Base-by-base conservation (phyloP, 805 yeast species). In the Kazachstania psychrophila region DNA sequence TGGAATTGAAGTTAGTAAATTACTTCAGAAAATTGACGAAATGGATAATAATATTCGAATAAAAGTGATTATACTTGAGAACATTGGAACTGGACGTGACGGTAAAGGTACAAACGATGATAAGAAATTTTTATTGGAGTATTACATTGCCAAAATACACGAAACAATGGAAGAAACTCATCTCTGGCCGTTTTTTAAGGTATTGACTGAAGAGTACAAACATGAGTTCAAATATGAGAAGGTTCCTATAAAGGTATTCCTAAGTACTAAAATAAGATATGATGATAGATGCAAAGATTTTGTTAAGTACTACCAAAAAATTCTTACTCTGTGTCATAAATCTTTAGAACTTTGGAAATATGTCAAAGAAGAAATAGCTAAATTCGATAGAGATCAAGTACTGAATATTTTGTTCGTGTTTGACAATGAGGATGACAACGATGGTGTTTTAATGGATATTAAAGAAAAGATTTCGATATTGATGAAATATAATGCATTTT, bases 1-100 rank as follows among this genome's bases (percentile, higher is more conserved):
- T 4, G 31, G 43, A 11, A 27, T 49, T 1, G 43, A 45, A 20
- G 32, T 38, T 10, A 40, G 46, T 23, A 40, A 38, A 2, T 37
- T 58, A 6, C 27, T 54, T 2, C 13, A 40, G 12, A 46, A 37
- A 18, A 28, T 45, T 5, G 39, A 33, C 11, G 23, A 25, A 11
- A 16, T 32, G 8, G 40, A 41, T 3, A 42, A 42, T 14, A 42
- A 44, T 13, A 32, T 48, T 14, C 33, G 27, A 5, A 39, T 47
- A 6, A 56, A 52, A 33, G 56, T 57, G 1, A 24, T 39, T 1
- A 28, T 56, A 6, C 37, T 56, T 4, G 60, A 58, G 40, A 36
- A 42, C 18, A 31, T 55, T 6, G 55, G 57, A 1, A 34, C 48
- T 1, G 28, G 36, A 13, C 42, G 16, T 18, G 28, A 17, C 9